Percentiles rank a stretch among this genome's conserved stretches.
phyloP scores from a whole-genome alignment of 306 rosid genomes.

The Lathyrus sativus region DNA sequence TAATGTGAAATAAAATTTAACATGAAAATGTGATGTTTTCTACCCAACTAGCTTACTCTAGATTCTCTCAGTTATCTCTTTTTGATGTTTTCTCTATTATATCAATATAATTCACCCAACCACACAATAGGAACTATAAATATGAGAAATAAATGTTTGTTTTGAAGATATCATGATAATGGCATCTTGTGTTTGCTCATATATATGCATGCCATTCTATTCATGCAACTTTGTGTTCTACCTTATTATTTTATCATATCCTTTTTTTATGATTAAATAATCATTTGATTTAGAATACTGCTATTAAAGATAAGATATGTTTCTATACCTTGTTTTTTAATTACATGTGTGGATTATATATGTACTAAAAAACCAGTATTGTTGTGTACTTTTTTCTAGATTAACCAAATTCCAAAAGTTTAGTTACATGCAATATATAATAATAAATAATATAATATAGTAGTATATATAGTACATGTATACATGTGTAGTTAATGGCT shows the following conservation, averaged over 20 bases:
- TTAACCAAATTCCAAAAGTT: slow-evolving; percentile 12
- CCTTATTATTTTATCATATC: too few species aligned
- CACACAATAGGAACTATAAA: slow-evolving; percentile 44
- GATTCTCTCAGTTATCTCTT: not conserved
- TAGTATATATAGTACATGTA: not conserved
- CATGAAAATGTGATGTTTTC: slow-evolving; percentile 56
- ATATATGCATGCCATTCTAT: too few species aligned
- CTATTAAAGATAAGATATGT: not conserved
- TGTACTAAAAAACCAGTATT: not conserved
- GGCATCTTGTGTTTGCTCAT: not conserved
- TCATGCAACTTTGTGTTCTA: not conserved
- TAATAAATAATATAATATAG: not conserved
- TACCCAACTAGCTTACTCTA: slow-evolving; percentile 33
- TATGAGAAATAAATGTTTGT: slow-evolving; percentile 39
- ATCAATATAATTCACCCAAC: slow-evolving; percentile 48
- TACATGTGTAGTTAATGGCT: not conserved
- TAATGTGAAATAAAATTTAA: slow-evolving; percentile 52
- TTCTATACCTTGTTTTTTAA: not conserved
- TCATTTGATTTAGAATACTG: not conserved
- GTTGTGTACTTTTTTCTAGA: not conserved
- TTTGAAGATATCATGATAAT: slow-evolving; percentile 23
- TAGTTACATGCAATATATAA: not conserved
- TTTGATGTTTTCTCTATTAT: slow-evolving; percentile 34
- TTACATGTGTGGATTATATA: not conserved
- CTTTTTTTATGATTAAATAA: not conserved